These are phyloP conservation scores for Camellia oleifera DNA, from an alignment of 179 eudicot species.

Conservation along the genomic window DNA sequence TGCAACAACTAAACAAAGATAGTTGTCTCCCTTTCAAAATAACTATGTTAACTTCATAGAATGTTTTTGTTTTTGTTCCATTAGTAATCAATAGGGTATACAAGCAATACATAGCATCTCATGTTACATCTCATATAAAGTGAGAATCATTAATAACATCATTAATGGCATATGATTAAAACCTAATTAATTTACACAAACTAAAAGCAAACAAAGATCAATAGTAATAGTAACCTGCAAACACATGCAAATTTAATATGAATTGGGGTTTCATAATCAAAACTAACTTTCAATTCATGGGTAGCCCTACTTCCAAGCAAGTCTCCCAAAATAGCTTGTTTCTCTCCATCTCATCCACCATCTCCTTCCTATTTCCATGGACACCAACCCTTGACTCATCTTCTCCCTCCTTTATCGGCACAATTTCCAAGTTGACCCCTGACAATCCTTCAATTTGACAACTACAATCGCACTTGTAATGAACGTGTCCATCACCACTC, in stretches of 20 bases:
- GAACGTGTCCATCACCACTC: background rate
- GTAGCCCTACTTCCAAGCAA: conserved; percentile 23
- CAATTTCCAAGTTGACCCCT: background rate
- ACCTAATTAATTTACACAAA: too few relatives aligned
- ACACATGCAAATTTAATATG: background rate
- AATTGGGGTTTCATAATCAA: background rate
- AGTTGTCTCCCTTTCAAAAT: too few relatives aligned
- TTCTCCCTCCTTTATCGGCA: conserved; percentile 16
- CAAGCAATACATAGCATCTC: too few relatives aligned
- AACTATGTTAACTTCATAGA: too few relatives aligned
- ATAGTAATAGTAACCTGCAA: background rate
- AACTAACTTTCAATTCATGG: background rate
- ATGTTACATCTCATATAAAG: too few relatives aligned
- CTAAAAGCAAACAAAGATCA: too few relatives aligned
- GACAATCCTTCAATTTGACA: background rate
- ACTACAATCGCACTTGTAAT: too few relatives aligned
- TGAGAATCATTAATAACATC: too few relatives aligned
- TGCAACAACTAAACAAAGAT: too few relatives aligned
- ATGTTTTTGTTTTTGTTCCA: too few relatives aligned
- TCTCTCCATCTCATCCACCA: conserved; percentile 20
- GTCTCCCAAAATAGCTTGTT: conserved; percentile 24
- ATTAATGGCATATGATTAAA: too few relatives aligned
- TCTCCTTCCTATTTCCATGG: background rate
- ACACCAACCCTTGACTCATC: conserved; percentile 13
- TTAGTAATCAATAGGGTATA: too few relatives aligned